phyloP scores from a whole-genome alignment of 257 asterid species.

The Rehmannia glutinosa region DNA sequence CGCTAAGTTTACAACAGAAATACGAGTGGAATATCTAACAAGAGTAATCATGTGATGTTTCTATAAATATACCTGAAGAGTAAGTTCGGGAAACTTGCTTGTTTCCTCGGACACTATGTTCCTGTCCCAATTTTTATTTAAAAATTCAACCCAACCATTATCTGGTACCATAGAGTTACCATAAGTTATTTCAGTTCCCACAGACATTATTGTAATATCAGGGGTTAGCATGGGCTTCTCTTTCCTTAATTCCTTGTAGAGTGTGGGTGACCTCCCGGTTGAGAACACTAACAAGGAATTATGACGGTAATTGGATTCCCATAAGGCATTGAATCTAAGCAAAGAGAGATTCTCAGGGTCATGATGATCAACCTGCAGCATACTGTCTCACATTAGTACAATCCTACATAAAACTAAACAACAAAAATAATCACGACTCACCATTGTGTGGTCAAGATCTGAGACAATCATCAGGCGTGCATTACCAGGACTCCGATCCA shows the following conservation, averaged over 20 bases:
- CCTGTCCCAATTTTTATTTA: conserved; percentile 93
- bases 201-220: conserved; percentile 90
- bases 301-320: conserved; percentile 88
- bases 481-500: conserved; percentile 68
- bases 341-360: conserved; percentile 73
- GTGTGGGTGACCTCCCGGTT: conserved; percentile 97
- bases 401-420: conserved; percentile 1
- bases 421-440: conserved; percentile 21
- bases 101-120: conserved; percentile 78
- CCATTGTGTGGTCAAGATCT: conserved; percentile 98
- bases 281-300: conserved; percentile 92
- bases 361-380: conserved; percentile 88
- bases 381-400: conserved; percentile 13
- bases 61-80: conserved; percentile 63
- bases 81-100: conserved; percentile 66
- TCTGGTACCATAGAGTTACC: conserved; percentile 96
- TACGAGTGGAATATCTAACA: background rate
- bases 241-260: conserved; percentile 88
- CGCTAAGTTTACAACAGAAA: conserved; percentile 2
- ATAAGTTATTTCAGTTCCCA: conserved; percentile 95
- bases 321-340: conserved; percentile 92
- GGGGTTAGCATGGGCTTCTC: conserved; percentile 99
- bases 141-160: conserved; percentile 79
- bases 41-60: conserved; percentile 3
- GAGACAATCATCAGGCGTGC: too few relatives aligned